Evolutionary conservation across 306 rosid genomes (phyloP).

Genomic region (Urtica urens): DNA sequence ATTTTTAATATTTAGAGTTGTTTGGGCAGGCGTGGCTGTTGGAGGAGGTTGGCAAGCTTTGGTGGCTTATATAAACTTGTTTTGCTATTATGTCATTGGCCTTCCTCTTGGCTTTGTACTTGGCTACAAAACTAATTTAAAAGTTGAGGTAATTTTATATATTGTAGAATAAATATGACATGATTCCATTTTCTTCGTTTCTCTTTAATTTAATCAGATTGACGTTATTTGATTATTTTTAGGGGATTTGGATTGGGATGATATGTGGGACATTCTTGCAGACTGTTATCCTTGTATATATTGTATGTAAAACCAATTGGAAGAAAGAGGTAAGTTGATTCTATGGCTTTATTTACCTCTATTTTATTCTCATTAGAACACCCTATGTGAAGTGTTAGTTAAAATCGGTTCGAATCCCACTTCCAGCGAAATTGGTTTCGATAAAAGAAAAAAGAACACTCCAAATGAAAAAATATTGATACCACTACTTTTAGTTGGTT

Average conservation of each 20-base stretch:
- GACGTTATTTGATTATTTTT: slow-evolving; percentile 7
- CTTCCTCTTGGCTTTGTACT: slow-evolving; percentile 82
- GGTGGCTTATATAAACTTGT: slow-evolving; percentile 81
- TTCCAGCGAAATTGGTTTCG: too few relatives aligned
- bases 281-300: slow-evolving; percentile 48
- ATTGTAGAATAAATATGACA: not conserved
- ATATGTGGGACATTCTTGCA: slow-evolving; percentile 74
- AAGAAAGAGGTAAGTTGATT: slow-evolving; percentile 49
- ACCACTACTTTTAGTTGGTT: too few relatives aligned
- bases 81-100: slow-evolving; percentile 70
- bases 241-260: slow-evolving; percentile 98
- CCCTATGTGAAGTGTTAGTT: not conserved
- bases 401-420: too few relatives aligned
- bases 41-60: slow-evolving; percentile 99
- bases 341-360: not conserved
- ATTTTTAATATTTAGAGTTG: not conserved
- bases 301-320: slow-evolving; percentile 73
- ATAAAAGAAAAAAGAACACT: too few relatives aligned
- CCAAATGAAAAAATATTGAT: too few relatives aligned
- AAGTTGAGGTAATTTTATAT: slow-evolving; percentile 52
- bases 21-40: slow-evolving; percentile 75
- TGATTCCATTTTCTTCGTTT: not conserved
- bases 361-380: not conserved
- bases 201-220: not conserved
- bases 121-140: slow-evolving; percentile 48